Base-by-base conservation (phyloP, 1,284 basidiomycete species). In the Anthracocystis walkeri region DNA sequence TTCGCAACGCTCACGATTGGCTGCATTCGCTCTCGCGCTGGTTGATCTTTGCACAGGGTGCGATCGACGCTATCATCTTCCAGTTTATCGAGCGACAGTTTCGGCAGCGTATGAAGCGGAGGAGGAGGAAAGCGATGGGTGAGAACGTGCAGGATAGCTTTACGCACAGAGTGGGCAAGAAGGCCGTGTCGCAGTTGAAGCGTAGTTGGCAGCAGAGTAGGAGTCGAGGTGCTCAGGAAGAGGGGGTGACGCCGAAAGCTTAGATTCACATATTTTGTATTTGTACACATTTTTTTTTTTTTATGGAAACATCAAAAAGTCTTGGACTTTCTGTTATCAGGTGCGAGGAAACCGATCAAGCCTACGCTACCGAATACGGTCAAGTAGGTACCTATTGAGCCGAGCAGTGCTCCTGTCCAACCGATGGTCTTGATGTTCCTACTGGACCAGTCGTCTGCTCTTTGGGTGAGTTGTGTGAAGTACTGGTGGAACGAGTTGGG, bases 41-140 rank as follows among this genome's bases (percentile, higher is more conserved):
- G 80, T 25, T 79, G 23, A 74, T 82, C 56, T 82, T 82, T 58
- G 79, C 80, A 29, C 80, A 82, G 50, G 80, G 80, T 4, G 67
- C 60, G 4, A 73, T 80, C 44, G 80, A 82, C 50, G 80, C 79
- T 2, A 25, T 82, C 38, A 79, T 82, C 66, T 82, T 82, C 77
- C 80, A 82, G 56, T 58, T 82, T 23, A 58, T 82, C 46, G 80
- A 82, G 61, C 49, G 73, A 1, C 75, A 79, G 27, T 82, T 82
- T 46, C 33, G 80, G 21, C 60, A 58, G 50, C 25, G 80, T 2
- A 75, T 82, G 73, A 82, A 80, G 70, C 25, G 75, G 41, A 61
- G 75, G 12, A 31, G 80, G 12, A 57, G 69, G 21, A 67, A 58
- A 25, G 80, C 79, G 18, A 67, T 77, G 53, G 80, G 80, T 14